Base-by-base conservation (phyloP, 2,329 filamentous ascomycete genomes). In the Monosporascus sp. region DNA sequence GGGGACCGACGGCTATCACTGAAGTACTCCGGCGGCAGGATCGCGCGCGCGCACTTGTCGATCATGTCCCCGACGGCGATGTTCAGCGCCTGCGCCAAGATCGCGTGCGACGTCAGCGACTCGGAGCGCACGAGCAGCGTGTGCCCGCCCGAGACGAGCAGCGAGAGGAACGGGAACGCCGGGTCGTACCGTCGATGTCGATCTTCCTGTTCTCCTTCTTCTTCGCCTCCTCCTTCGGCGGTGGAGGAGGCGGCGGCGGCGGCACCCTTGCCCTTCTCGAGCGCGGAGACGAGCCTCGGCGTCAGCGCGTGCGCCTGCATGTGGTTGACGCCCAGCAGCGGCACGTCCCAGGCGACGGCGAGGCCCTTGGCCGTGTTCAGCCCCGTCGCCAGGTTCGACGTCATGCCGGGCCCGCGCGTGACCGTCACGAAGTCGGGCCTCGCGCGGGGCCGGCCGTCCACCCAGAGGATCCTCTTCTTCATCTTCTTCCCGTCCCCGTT, bases 241-340 rank as follows among this genome's bases (percentile, higher is more conserved):
- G 27, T 8, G 3, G 27, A 8, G 9, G 27, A n/a, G n/a, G n/a
- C 27, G 27, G 27, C 27, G 4, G 27, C 27, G 11, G 27, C 9
- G 31, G 9, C 60, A 20, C 56, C 59, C 49, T 55, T 50, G 14
- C 56, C 58, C 20, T 55, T 59, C 50, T 75, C 66, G 55, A 93
- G 70, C 5, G 88, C 88, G 35, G 76, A 72, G 4, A 87, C 85
- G 43, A 99, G 80, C 9, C 90, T 80, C 17, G 93, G 89, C 18
- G 94, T 97, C 57, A 99, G 74, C 18, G 94, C 88, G 70, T 99
- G 94, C 11, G 92, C 94, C 68, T 97, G 92, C 94, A 99, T 97
- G 70, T 99, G 94, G 69, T 99, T 89, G 1, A 97, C 89, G 1
- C 85, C 94, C 1, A 97, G 69, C 35, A 97, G 74, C 3, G 93